Evolutionary conservation across 2,329 filamentous ascomycete genomes (phyloP).

Genomic region (Sarocladium oryzae): DNA sequence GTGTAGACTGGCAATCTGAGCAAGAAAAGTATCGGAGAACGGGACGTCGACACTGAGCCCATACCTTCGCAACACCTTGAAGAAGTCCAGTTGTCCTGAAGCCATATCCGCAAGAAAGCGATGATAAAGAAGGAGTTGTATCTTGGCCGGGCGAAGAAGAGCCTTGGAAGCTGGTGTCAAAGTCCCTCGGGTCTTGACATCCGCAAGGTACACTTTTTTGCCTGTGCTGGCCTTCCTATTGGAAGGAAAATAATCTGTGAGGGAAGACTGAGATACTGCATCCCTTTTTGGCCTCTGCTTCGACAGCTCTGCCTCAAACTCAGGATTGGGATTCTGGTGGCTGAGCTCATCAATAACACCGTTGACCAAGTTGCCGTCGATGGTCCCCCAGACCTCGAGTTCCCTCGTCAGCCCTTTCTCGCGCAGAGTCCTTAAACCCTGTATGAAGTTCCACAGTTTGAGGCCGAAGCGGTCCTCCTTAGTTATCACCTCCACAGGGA

Average conservation of each 20-base stretch:
- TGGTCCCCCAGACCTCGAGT: conserved; percentile 75
- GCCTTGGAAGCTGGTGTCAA: conserved; percentile 58
- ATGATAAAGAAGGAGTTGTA: conserved; percentile 89
- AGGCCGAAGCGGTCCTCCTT: conserved; percentile 80
- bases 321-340: conserved; percentile 66
- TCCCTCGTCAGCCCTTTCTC: conserved; percentile 68
- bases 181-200: conserved; percentile 77
- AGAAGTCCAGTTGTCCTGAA: conserved; percentile 61
- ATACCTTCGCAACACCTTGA: conserved; percentile 65
- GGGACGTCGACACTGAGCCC: conserved; percentile 54
- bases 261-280: conserved; percentile 26
- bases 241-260: conserved; percentile 34
- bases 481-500: conserved; percentile 63
- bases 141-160: conserved; percentile 67
- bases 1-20: conserved; percentile 64
- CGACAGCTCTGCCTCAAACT: conserved; percentile 55
- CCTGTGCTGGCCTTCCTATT: background rate
- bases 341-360: conserved; percentile 86
- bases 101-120: conserved; percentile 74
- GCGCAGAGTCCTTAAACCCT: conserved; percentile 69
- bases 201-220: conserved; percentile 62
- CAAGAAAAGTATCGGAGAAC: conserved; percentile 76
- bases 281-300: conserved; percentile 22
- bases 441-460: conserved; percentile 83
- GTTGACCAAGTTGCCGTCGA: conserved; percentile 78